Conservation (phyloP, 2,329 filamentous ascomycete species). For the Trichophyton benhamiae region DNA sequence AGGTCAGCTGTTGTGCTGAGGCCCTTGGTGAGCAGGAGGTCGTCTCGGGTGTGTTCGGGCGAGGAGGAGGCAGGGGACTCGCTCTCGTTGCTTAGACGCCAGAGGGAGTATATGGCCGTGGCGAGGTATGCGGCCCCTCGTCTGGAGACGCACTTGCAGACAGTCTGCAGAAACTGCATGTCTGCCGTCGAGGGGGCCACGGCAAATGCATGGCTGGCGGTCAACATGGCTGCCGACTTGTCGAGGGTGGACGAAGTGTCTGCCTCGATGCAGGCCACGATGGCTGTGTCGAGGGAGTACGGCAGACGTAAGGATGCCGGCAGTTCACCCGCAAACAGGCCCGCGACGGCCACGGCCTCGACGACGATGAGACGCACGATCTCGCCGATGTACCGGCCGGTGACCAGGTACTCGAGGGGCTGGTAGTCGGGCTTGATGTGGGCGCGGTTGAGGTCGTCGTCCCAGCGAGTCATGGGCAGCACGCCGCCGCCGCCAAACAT, state of each 20-base stretch:
- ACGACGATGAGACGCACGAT: constrained; percentile 49
- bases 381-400: constrained; percentile 52
- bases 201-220: constrained; percentile 40
- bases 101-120: constrained; percentile 50
- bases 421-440: constrained; percentile 51
- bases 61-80: constrained; percentile 23
- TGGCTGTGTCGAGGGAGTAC: constrained; percentile 49
- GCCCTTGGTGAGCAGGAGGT: constrained; percentile 6
- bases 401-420: constrained; percentile 52
- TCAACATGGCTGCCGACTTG: constrained; percentile 35
- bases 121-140: constrained; percentile 52
- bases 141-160: constrained; percentile 43
- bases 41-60: constrained; percentile 15
- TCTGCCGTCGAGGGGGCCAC: constrained; percentile 38
- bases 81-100: constrained; percentile 41
- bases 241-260: constrained; percentile 29
- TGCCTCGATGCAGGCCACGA: constrained; percentile 45
- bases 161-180: constrained; percentile 42
- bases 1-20: constrained; percentile 8
- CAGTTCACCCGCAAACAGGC: constrained; percentile 45
- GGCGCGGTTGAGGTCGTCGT: constrained; percentile 45
- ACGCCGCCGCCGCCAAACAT: constrained; percentile 52
- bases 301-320: constrained; percentile 44
- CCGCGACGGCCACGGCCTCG: constrained; percentile 45
- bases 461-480: constrained; percentile 49